Percentiles rank a stretch among this genome's conserved stretches.
These are phyloP conservation scores for Geosmithia putterillii DNA, from an alignment of 2,329 filamentous ascomycete species.

Conservation along the genomic window DNA sequence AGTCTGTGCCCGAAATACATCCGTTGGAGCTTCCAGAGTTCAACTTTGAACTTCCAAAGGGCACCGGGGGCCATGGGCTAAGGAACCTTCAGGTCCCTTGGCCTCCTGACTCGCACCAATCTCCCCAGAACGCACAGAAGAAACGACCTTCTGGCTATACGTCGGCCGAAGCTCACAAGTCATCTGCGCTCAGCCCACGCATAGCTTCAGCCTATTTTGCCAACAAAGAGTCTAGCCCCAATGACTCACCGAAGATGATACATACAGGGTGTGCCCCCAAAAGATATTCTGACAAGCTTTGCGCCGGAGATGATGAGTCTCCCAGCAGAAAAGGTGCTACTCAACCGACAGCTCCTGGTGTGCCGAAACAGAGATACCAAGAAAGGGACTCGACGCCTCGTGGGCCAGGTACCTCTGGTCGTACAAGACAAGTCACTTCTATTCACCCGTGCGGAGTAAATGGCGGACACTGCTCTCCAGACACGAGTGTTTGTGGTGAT, in stretches of 20 bases:
- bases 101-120: not conserved
- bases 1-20: not conserved
- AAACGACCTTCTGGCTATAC: not conserved
- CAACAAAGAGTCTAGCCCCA: not conserved
- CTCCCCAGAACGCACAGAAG: not conserved
- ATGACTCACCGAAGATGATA: not conserved
- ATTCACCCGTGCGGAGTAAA: not conserved
- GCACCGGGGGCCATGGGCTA: not conserved
- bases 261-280: not conserved
- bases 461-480: constrained; percentile 5
- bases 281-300: not conserved
- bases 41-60: not conserved
- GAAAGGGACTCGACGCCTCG: not conserved
- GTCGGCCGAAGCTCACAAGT: not conserved
- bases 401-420: not conserved
- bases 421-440: not conserved
- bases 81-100: not conserved
- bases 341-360: not conserved
- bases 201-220: not conserved
- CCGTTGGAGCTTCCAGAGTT: not conserved
- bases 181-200: not conserved
- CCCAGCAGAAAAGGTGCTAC: not conserved
- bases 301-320: not conserved
- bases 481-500: constrained; percentile 13
- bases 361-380: not conserved